Conservation (phyloP, 192 early-diverging fungal species). For the Paraglomus brasilianum region DNA sequence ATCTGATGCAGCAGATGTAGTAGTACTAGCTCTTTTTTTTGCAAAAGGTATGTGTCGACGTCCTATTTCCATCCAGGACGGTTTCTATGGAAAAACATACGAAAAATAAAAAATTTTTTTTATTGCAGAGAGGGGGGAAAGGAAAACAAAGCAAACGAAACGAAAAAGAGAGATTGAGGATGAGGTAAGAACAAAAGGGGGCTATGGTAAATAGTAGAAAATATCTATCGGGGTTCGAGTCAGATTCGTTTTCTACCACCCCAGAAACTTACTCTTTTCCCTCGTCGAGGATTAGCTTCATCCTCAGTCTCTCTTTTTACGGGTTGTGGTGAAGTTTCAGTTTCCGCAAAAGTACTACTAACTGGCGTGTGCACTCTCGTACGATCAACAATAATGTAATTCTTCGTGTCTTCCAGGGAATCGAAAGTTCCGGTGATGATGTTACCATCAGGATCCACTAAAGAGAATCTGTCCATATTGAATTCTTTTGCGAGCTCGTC, state of each 20-base stretch:
- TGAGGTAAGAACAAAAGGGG: no score
- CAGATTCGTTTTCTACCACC: neutral
- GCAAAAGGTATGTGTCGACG: no score
- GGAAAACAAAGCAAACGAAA: no score
- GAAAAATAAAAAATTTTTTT: no score
- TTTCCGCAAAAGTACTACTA: neutral
- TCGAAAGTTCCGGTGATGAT: conserved; percentile 14
- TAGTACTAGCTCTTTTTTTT: no score
- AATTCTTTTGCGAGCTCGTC: conserved; percentile 16
- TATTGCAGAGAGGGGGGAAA: no score
- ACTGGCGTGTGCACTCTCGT: neutral
- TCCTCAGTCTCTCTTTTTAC: neutral
- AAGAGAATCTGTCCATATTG: conserved; percentile 12
- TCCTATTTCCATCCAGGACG: no score
- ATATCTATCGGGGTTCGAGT: neutral
- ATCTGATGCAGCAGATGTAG: no score
- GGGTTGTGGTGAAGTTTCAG: neutral
- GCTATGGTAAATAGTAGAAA: no score
- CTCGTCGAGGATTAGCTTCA: no score
- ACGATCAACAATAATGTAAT: conserved; percentile 14
- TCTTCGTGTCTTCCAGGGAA: neutral
- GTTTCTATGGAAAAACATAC: no score
- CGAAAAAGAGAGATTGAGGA: no score
- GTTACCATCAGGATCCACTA: neutral
- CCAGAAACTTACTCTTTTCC: neutral